Evolutionary conservation across 257 asterid species (phyloP).

Genomic region (Gardenia jasminoides): DNA sequence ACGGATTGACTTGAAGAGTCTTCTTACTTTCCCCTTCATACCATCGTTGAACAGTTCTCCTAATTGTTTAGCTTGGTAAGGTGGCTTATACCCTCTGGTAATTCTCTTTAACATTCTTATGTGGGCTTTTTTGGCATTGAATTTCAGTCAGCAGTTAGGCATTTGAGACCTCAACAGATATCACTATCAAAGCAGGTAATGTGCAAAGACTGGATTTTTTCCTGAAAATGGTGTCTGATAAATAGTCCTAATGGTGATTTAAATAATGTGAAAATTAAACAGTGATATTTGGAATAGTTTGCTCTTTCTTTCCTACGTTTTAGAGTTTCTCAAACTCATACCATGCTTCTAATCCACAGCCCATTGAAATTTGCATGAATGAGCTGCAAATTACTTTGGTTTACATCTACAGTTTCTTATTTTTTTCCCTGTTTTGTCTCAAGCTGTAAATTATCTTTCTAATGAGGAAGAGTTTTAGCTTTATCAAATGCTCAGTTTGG

Average conservation of each 20-base stretch:
- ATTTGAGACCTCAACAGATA: slow-evolving; percentile 90
- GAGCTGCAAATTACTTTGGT: too few relatives aligned
- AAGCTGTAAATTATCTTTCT: background rate
- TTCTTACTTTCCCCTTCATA: background rate
- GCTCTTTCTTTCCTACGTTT: background rate
- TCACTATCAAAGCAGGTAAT: slow-evolving; percentile 99
- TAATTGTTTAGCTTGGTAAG: background rate
- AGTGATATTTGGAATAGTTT: background rate
- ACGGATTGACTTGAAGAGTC: background rate
- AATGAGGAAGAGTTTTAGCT: too few relatives aligned
- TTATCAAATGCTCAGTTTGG: too few relatives aligned
- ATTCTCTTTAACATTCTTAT: slow-evolving; percentile 10
- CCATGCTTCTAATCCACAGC: too few relatives aligned
- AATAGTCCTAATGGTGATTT: background rate
- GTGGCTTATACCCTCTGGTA: background rate
- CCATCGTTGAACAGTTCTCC: background rate
- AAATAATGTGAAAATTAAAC: background rate
- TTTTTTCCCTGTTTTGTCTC: background rate
- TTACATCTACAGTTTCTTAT: background rate
- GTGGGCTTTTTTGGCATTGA: slow-evolving; percentile 24
- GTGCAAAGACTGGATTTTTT: slow-evolving; percentile 3
- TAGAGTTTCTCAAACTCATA: background rate
- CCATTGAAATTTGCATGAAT: too few relatives aligned
- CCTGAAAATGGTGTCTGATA: background rate
- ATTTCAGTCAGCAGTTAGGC: slow-evolving; percentile 84